phyloP scores from a whole-genome alignment of 805 yeast genomes.

The Candida boidinii region DNA sequence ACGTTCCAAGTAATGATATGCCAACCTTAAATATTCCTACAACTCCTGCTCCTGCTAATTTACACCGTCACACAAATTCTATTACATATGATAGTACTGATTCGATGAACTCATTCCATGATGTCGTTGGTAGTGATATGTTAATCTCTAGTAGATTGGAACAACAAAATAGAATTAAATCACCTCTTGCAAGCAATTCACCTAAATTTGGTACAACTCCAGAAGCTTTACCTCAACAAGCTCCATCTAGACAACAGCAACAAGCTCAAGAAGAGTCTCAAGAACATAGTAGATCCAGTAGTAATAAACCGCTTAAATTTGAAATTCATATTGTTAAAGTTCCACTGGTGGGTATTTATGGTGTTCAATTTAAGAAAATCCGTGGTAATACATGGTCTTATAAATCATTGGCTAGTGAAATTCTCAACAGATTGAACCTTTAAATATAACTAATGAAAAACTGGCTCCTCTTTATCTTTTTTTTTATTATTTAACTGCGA shows the following conservation, averaged over 20 bases:
- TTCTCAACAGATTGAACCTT: constrained; percentile 66
- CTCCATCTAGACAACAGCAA: too few species aligned
- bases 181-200: too few species aligned
- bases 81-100: constrained; percentile 41
- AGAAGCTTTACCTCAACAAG: too few species aligned
- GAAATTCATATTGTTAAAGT: constrained; percentile 91
- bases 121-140: constrained; percentile 46
- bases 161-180: constrained; percentile 26
- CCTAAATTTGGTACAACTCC: constrained; percentile 3
- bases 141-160: constrained; percentile 50
- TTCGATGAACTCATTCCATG: constrained; percentile 49
- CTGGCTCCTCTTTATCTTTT: too few species aligned
- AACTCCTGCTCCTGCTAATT: constrained; percentile 31
- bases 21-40: constrained; percentile 18
- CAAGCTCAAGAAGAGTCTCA: too few species aligned
- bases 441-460: too few species aligned
- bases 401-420: constrained; percentile 81
- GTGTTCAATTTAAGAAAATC: constrained; percentile 90
- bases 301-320: constrained; percentile 71
- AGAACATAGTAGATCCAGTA: too few species aligned
- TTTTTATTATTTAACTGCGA: too few species aligned
- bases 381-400: constrained; percentile 94
- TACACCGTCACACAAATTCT: constrained; percentile 19
- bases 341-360: constrained; percentile 81
- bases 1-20: constrained; percentile 31